These are phyloP conservation scores for Fagopyrum esculentum DNA, from an alignment of 148 eudicot genomes.

Conservation along the genomic window DNA sequence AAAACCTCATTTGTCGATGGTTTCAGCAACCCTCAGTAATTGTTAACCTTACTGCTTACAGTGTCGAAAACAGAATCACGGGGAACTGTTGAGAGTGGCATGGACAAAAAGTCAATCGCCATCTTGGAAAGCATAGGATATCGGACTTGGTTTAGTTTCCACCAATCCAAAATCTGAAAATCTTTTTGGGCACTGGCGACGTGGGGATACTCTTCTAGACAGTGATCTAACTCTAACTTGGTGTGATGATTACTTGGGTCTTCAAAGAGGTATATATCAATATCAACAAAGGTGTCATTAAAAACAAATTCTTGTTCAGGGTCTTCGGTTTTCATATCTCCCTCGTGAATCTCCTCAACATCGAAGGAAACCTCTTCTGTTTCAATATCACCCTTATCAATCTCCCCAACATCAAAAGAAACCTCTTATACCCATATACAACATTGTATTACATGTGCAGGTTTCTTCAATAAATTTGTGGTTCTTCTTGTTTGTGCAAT, in stretches of 20 bases:
- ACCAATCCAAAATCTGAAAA: slow-evolving; percentile 80
- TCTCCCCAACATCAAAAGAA: slow-evolving; percentile 8
- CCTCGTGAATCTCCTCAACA: slow-evolving; percentile 39
- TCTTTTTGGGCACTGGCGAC: slow-evolving; percentile 42
- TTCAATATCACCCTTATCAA: slow-evolving; percentile 10
- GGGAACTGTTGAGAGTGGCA: slow-evolving; percentile 63
- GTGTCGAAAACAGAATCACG: slow-evolving; percentile 52
- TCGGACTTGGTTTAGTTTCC: slow-evolving; percentile 47
- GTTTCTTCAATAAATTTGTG: no score
- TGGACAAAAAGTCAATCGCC: slow-evolving; percentile 70
- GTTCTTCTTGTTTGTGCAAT: no score
- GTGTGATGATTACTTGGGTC: slow-evolving; percentile 30
- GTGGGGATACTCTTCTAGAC: slow-evolving; percentile 52
- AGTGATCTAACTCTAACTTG: slow-evolving; percentile 70
- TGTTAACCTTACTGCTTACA: slow-evolving; percentile 59
- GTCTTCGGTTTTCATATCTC: slow-evolving; percentile 26
- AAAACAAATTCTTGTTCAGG: slow-evolving; percentile 21
- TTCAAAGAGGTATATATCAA: slow-evolving; percentile 56
- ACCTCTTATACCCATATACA: slow-evolving; percentile 3
- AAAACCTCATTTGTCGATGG: slow-evolving; percentile 89
- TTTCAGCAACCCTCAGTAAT: slow-evolving; percentile 57
- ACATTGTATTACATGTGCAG: no score
- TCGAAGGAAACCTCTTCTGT: slow-evolving; percentile 31
- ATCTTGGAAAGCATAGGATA: slow-evolving; percentile 81
- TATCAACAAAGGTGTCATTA: slow-evolving; percentile 43